Evolutionary conservation across 257 asterid species (phyloP).

Genomic region (Eustoma russellianum): DNA sequence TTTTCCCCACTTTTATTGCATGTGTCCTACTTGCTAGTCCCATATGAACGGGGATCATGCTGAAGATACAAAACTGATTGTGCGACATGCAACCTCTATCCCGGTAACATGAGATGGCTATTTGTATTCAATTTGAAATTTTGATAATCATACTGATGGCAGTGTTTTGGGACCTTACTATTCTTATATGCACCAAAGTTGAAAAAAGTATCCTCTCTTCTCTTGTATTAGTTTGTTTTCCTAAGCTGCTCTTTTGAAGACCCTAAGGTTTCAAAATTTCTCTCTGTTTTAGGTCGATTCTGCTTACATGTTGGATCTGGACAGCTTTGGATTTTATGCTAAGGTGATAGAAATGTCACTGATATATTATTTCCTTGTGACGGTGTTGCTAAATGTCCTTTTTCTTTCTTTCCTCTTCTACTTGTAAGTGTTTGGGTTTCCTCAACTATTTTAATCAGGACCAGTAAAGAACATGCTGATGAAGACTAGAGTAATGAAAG

Average conservation of each 20-base stretch:
- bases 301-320: conserved; percentile 75
- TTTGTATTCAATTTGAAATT: too few relatives aligned
- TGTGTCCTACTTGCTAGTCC: conserved; percentile 39
- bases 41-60: conserved; percentile 96
- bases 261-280: background rate
- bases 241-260: background rate
- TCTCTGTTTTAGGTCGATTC: conserved; percentile 56
- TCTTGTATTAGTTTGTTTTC: background rate
- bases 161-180: too few relatives aligned
- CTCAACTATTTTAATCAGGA: too few relatives aligned
- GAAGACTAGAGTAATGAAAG: too few relatives aligned
- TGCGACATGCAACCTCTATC: conserved; percentile 65
- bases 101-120: conserved; percentile 42
- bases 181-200: too few relatives aligned
- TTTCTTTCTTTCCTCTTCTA: too few relatives aligned
- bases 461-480: too few relatives aligned
- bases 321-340: conserved; percentile 87
- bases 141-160: too few relatives aligned
- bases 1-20: background rate
- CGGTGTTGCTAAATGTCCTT: background rate
- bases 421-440: too few relatives aligned
- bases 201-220: background rate
- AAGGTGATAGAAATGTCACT: conserved; percentile 37
- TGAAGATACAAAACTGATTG: conserved; percentile 84
- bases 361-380: conserved; percentile 9